Evolutionary conservation across 1,139 yeast genomes (phyloP).

Genomic region (Protomyces inouyei): DNA sequence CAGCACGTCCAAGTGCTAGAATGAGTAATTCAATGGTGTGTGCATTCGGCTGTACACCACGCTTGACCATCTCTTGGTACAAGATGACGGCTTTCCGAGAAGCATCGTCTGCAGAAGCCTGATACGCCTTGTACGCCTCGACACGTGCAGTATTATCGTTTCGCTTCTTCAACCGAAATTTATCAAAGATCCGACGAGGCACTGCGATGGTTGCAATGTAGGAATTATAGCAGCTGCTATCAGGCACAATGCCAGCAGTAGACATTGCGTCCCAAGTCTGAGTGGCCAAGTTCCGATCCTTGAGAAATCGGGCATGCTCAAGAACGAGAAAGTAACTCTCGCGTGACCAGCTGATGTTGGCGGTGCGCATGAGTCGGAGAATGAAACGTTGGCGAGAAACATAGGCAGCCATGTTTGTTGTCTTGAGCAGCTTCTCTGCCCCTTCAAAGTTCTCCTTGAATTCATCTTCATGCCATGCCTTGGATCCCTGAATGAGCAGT

Average conservation of each 20-base stretch:
- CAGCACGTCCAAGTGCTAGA: conserved; percentile 3
- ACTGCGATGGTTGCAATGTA: conserved; percentile 9
- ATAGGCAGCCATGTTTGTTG: background rate
- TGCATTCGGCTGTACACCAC: conserved; percentile 4
- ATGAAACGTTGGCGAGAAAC: background rate
- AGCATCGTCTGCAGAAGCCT: background rate
- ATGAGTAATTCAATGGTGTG: conserved; percentile 15
- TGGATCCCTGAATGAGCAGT: background rate
- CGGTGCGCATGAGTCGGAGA: background rate
- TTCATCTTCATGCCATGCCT: background rate
- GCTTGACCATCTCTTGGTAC: conserved; percentile 7
- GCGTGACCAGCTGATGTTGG: background rate
- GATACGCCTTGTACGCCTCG: background rate
- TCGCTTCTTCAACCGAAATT: background rate
- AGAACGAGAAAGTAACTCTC: background rate
- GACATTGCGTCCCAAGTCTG: conserved; percentile 7
- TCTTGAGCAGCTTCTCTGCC: background rate
- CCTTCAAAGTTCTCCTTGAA: background rate
- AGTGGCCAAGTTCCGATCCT: background rate
- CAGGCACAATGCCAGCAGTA: conserved; percentile 6
- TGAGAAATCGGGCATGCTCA: background rate
- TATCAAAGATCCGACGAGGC: conserved; percentile 7
- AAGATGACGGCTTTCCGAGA: conserved; percentile 6
- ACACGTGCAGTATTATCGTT: background rate
- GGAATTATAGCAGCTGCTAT: conserved; percentile 18